Evolutionary conservation across 2,329 filamentous ascomycete genomes (phyloP).

Genomic region (Endothia cerciana): DNA sequence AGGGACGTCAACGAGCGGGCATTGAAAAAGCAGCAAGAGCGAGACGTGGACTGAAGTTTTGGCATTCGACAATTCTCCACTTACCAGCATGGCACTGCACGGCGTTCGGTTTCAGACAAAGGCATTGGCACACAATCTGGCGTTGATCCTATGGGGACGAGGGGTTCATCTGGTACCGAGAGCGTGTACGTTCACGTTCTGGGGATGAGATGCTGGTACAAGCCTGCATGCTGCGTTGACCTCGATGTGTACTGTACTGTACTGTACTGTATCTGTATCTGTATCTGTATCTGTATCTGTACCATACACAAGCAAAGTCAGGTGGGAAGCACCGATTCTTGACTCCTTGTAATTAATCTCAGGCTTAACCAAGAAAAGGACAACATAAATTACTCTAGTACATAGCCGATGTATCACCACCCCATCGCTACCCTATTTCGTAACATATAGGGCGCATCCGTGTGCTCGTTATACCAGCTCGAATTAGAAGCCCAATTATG

Average conservation of each 20-base stretch:
- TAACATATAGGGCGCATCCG: no score
- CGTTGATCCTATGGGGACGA: background rate
- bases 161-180: slow-evolving; percentile 10
- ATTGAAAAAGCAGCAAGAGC: slow-evolving; percentile 34
- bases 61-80: slow-evolving; percentile 23
- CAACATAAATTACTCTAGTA: no score
- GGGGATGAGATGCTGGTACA: slow-evolving; percentile 9
- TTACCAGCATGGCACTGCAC: slow-evolving; percentile 24
- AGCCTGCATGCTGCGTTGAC: background rate
- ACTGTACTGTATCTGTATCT: no score
- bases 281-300: no score
- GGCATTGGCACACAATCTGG: slow-evolving; percentile 11
- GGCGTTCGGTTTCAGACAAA: slow-evolving; percentile 26
- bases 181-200: slow-evolving; percentile 9
- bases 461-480: no score
- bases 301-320: slow-evolving; percentile 4
- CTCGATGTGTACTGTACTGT: background rate
- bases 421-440: no score
- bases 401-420: no score
- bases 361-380: background rate
- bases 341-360: background rate
- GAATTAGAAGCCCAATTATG: no score
- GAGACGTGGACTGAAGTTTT: slow-evolving; percentile 16
- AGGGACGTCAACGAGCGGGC: slow-evolving; percentile 68
- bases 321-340: background rate